These are phyloP conservation scores for Seiridium unicorne DNA, from an alignment of 2,329 filamentous ascomycete species.

Conservation along the genomic window DNA sequence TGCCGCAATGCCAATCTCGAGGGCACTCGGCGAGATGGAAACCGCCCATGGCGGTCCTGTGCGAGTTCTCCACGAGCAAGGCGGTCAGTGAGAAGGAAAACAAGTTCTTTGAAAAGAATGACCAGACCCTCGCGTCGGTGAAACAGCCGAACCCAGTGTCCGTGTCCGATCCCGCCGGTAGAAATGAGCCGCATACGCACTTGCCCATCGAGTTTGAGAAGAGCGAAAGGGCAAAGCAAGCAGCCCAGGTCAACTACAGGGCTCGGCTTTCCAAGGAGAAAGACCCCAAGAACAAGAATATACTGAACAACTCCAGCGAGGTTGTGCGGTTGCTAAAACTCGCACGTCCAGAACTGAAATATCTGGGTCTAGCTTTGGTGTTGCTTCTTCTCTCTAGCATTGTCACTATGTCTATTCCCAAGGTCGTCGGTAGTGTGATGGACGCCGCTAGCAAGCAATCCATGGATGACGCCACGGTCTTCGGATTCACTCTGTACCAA, in stretches of 20 bases:
- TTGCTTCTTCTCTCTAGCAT: slow-evolving; percentile 86
- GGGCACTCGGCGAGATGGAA: not conserved
- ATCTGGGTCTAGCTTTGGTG: slow-evolving; percentile 75
- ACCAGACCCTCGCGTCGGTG: slow-evolving; percentile 24
- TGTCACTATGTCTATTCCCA: slow-evolving; percentile 95
- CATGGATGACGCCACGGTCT: slow-evolving; percentile 66
- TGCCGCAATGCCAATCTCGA: not conserved
- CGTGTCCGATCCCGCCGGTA: not conserved
- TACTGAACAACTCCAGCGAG: slow-evolving; percentile 67
- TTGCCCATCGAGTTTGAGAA: slow-evolving; percentile 60
- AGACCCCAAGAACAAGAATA: slow-evolving; percentile 46
- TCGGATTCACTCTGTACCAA: slow-evolving; percentile 80
- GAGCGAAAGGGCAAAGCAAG: slow-evolving; percentile 82
- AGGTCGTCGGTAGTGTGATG: slow-evolving; percentile 93
- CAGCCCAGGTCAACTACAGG: slow-evolving; percentile 84
- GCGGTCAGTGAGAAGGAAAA: not conserved
- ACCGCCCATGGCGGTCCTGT: slow-evolving; percentile 5
- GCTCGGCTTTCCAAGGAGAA: slow-evolving; percentile 85
- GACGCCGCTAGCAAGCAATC: slow-evolving; percentile 81
- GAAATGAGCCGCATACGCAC: slow-evolving; percentile 41
- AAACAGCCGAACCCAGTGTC: slow-evolving; percentile 33
- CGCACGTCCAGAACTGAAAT: slow-evolving; percentile 77
- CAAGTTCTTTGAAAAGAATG: slow-evolving; percentile 7
- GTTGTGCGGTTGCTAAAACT: slow-evolving; percentile 87
- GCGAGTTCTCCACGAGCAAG: slow-evolving; percentile 16